Evolutionary conservation across 148 eudicot species (phyloP), one percentile per base, ranked within the genome.

Genomic region (Drosera capensis): DNA sequence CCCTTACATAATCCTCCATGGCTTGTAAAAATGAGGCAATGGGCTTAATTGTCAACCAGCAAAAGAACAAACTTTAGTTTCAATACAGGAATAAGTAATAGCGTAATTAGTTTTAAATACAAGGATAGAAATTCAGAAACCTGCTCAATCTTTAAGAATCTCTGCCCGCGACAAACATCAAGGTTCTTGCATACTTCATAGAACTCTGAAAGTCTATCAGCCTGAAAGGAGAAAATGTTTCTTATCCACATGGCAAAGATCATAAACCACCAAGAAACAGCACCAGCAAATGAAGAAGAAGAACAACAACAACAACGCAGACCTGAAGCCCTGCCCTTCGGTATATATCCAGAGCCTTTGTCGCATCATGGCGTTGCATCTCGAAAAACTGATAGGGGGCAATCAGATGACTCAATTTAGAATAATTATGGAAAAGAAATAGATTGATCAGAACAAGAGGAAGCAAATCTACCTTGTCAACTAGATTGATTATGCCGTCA

Each of bases 1-100:
- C 99, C 61, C 70, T 71, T 29, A 84, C 93, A 52, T 84, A 90
- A 57, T 90, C 95, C 64, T 90, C 95, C 99, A 90, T 90, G 49
- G 99, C 78, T 84, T 80, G 99, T 43, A 90, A 52, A 71, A 90
- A 90, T 63, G 99, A 90, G 41, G 81, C 85, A 50, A 95, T 95
- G 11, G 99, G 93, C 99, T 90, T 59, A 59, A 78, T 38, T 30
- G 48, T 46, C 40, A 48, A 44, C 19, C 24, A 43, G 14, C 64
- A 11, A 34, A 2, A 34, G 4, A 34, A 34, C 4, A 34, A 11
- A 3, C n/a, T n/a, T n/a, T n/a, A n/a, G n/a, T n/a, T n/a, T n/a
- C n/a, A n/a, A n/a, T n/a, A n/a, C n/a, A n/a, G n/a, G n/a, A n/a
- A n/a, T n/a, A n/a, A n/a, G n/a, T n/a, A n/a, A n/a, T n/a, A n/a